These are phyloP conservation scores for Calonectria hongkongensis DNA, from an alignment of 2,329 filamentous ascomycete species.

Conservation along the genomic window DNA sequence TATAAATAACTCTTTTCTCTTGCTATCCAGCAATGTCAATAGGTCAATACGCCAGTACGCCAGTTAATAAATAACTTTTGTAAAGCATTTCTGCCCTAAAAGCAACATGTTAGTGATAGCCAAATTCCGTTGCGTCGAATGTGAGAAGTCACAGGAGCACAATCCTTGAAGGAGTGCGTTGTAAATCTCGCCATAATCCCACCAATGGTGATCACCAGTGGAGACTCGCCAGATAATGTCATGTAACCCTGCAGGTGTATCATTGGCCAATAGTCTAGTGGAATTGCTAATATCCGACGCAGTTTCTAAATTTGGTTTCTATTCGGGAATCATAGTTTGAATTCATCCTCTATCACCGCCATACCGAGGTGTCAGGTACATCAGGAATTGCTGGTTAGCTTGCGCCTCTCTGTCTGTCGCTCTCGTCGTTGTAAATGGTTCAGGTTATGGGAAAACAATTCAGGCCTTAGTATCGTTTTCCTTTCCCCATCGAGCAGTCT, in stretches of 20 bases:
- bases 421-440: conserved; percentile 16
- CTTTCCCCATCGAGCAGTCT: conserved; percentile 87
- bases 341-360: conserved; percentile 8
- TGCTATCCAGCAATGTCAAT: too few relatives aligned
- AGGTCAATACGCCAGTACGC: too few relatives aligned
- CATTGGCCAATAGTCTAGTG: background rate
- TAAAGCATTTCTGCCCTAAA: too few relatives aligned
- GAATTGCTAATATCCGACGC: conserved; percentile 3
- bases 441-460: conserved; percentile 3
- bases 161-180: too few relatives aligned
- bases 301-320: conserved; percentile 28
- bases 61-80: too few relatives aligned
- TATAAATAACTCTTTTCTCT: too few relatives aligned
- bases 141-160: too few relatives aligned
- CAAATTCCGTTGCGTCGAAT: too few relatives aligned
- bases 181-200: too few relatives aligned
- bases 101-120: too few relatives aligned
- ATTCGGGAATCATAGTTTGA: conserved; percentile 31
- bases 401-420: conserved; percentile 34
- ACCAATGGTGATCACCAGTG: too few relatives aligned
- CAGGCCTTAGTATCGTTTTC: conserved; percentile 48
- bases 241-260: background rate
- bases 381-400: conserved; percentile 21
- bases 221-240: background rate
- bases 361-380: conserved; percentile 12